Conservation (phyloP, 495 filamentous ascomycete genomes). For the Neurospora sp. region DNA sequence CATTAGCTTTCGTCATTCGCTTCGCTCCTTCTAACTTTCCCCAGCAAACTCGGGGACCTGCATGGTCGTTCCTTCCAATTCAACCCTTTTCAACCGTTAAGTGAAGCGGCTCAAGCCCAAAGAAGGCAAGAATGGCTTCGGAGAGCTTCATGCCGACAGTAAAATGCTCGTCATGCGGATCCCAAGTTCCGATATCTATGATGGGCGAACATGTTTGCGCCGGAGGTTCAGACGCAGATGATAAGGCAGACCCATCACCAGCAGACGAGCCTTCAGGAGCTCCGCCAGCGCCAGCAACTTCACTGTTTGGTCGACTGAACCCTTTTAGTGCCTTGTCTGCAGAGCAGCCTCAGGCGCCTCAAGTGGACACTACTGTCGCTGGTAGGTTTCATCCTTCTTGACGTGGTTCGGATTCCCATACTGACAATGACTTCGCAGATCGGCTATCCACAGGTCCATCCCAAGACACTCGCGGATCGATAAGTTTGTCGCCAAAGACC, state of each 20-base stretch:
- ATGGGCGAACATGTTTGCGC: conserved; percentile 88
- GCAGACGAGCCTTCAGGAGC: conserved; percentile 17
- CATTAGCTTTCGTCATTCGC: not conserved
- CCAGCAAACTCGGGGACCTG: not conserved
- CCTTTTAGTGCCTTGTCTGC: conserved; percentile 16
- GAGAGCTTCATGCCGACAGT: conserved; percentile 76
- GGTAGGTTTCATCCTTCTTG: conserved; percentile 34
- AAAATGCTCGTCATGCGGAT: conserved; percentile 87
- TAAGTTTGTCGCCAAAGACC: conserved; percentile 47
- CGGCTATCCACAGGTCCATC: conserved; percentile 47
- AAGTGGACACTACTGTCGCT: conserved; percentile 46
- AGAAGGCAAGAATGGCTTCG: conserved; percentile 40
- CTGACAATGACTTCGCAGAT: conserved; percentile 40
- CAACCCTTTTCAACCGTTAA: conserved; percentile 1
- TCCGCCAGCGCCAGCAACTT: conserved; percentile 19
- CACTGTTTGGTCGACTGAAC: conserved; percentile 31
- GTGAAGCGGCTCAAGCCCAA: conserved; percentile 10
- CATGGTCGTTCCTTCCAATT: not conserved
- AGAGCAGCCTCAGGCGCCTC: conserved; percentile 27
- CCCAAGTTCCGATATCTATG: conserved; percentile 75
- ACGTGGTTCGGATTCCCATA: conserved; percentile 2
- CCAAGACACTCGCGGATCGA: conserved; percentile 50
- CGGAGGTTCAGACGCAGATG: conserved; percentile 22
- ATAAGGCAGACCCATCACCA: conserved; percentile 16
- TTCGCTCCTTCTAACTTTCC: not conserved